Base-by-base conservation (phyloP, 768 basidiomycete species). In the Trametes elegans region DNA sequence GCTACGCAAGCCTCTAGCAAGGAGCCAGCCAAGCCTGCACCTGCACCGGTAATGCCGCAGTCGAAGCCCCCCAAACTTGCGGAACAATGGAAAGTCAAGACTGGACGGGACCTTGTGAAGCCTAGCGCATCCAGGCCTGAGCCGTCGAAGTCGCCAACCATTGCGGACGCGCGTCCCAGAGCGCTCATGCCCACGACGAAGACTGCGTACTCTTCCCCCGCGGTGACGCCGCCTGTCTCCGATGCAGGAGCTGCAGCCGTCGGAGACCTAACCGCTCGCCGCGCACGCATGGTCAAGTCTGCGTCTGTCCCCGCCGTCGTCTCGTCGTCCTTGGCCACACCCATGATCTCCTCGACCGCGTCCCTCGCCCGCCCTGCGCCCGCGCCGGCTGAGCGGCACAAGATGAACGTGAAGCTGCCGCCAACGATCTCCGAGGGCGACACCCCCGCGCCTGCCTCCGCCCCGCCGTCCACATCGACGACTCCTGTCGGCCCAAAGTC, bases 311-410 rank as follows among this genome's bases (percentile, higher is more conserved):
- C 87, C 18, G 87, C 87, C 0, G 66, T 83, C 19, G 60, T 91
- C 5, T 88, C 87, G 0, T 85, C 86, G 0, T 90, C 87, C 0
- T 80, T 84, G 58, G 90, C 89, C 11, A 78, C 76, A 3, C 90
- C 90, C 0, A 84, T 79, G 63, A 70, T 91, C 3, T 88, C 88
- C 3, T 83, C 85, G 0, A 90, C 88, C 1, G 90, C 87, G 5
- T 90, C 88, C 3, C 78, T 91, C 19, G 87, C 84, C 7, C 77
- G 83, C 8, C 78, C 79, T 41, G 51, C 70, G 1, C 31, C 50
- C 18, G 31, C 66, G 23, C 55, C 62, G 28, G 60, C 58, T 6
- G 61, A 66, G 36, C 56, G 63, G 31, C n/a, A 57, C 19, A 53
- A 63, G 54, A 26, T 60, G 10, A 54, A 70, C n/a, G 46, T 58